Evolutionary conservation across 2,329 filamentous ascomycete genomes (phyloP).

Genomic region (Colletotrichum lindemuthianum): DNA sequence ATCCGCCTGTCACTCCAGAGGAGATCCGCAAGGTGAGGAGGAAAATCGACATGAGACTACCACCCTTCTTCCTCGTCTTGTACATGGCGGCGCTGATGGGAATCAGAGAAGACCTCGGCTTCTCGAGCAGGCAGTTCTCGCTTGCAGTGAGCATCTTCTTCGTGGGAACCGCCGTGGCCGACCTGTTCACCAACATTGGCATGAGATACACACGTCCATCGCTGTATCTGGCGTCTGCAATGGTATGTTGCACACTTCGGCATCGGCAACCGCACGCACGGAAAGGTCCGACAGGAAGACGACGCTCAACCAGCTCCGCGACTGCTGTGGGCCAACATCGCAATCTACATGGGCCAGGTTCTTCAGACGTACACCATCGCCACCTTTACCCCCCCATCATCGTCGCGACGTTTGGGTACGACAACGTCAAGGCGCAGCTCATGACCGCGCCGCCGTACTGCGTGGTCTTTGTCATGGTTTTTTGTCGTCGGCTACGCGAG

Average conservation of each 20-base stretch:
- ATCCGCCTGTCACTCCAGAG: conserved; percentile 29
- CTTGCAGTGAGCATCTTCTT: conserved; percentile 41
- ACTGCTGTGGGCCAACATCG: conserved; percentile 56
- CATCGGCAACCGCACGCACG: conserved; percentile 29
- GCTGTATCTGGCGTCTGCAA: conserved; percentile 24
- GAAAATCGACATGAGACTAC: conserved; percentile 36
- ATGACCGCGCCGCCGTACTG: conserved; percentile 37
- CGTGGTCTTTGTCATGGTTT: conserved; percentile 34
- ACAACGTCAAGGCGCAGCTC: conserved; percentile 36
- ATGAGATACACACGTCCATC: conserved; percentile 28
- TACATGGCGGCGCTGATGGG: conserved; percentile 39
- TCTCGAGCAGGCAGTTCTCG: conserved; percentile 37
- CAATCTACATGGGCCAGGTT: conserved; percentile 51
- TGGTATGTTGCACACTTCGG: neutral
- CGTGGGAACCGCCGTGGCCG: conserved; percentile 24
- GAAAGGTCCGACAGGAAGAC: conserved; percentile 22
- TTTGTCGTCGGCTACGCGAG: conserved; percentile 33
- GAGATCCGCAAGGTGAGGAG: conserved; percentile 35
- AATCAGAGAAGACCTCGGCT: conserved; percentile 36
- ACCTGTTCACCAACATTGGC: conserved; percentile 25
- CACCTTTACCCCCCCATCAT: conserved; percentile 39
- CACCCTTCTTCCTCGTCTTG: conserved; percentile 26
- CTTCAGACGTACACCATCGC: conserved; percentile 35
- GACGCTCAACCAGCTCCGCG: conserved; percentile 40
- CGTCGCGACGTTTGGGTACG: conserved; percentile 38